A percentile compares a stretch with the other conserved stretches of the same genome.
phyloP scores from a whole-genome alignment of 352 stramenopile genomes.

The Phytophthora lateralis region DNA sequence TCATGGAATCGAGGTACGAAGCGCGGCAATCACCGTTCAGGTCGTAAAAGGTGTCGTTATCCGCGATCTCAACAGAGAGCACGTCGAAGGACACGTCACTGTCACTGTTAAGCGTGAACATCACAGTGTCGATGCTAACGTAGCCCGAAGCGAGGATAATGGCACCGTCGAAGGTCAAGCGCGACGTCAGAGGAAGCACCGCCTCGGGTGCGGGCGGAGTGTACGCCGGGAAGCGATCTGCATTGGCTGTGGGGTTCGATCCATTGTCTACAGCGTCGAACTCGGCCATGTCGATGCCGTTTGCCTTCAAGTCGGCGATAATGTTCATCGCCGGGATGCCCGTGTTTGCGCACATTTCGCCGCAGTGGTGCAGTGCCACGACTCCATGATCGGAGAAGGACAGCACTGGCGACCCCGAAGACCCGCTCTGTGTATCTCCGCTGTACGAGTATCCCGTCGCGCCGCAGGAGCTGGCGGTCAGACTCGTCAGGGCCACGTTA shows the following conservation, averaged over 20 bases:
- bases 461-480: constrained; percentile 41
- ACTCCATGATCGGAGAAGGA: constrained; percentile 58
- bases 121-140: constrained; percentile 59
- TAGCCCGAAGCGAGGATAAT: constrained; percentile 40
- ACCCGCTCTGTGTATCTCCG: constrained; percentile 65
- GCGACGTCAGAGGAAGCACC: constrained; percentile 18
- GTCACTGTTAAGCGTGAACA: constrained; percentile 48
- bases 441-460: constrained; percentile 59
- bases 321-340: constrained; percentile 56
- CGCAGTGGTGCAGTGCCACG: constrained; percentile 74
- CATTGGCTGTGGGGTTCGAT: constrained; percentile 23
- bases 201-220: constrained; percentile 26
- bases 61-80: constrained; percentile 62
- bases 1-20: constrained; percentile 60
- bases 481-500: constrained; percentile 42
- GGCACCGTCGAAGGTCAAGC: constrained; percentile 28
- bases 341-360: constrained; percentile 60
- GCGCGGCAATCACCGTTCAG: constrained; percentile 69
- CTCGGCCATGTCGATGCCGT: constrained; percentile 35
- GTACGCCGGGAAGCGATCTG: constrained; percentile 47
- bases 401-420: constrained; percentile 66
- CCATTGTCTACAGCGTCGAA: constrained; percentile 48
- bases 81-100: constrained; percentile 62
- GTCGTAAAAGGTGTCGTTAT: constrained; percentile 58
- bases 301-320: constrained; percentile 43